Base-by-base conservation (phyloP, 2,329 filamentous ascomycete genomes). In the Xylaria sp. region DNA sequence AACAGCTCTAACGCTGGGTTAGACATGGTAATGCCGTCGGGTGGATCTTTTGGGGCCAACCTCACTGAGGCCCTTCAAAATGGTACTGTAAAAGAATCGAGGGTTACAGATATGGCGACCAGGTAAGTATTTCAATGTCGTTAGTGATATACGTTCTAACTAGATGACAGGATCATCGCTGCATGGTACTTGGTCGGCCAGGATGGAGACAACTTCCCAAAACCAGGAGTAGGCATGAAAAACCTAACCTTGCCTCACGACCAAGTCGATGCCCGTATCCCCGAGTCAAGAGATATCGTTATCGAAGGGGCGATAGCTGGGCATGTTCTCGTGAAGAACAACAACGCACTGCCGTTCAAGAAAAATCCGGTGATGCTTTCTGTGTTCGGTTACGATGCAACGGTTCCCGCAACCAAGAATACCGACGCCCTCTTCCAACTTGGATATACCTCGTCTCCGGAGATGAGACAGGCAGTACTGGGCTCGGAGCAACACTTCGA, bases 251-350 rank as follows among this genome's bases (percentile, higher is more conserved):
- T 74, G 25, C 78, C 78, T 0, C 81, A 84, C 29, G 68, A 76
- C 2, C 73, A 78, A 29, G 70, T 84, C 17, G 83, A 87, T 63
- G 85, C 82, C 0, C 78, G 81, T 3, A 76, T 82, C 58, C 74
- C 81, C 0, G 73, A 78, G 1, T 80, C 83, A 0, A 77, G 76
- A 44, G 68, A 73, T 0, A 74, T 78, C 0, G 73, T 85, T 1
- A 69, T 86, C 10, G 78, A 84, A 51, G 82, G 83, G 1, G 85
- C 85, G 0, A 78, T 85, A n/a, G 80, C 85, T 7, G 84, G 86
- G 4, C 91, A 90, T 52, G 90, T 93, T 25, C 80, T 96, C 0
- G 80, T 96, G 54, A 96, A 96, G 80, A 95, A 96, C 74, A 80
- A 83, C 46, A 80, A 80, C 7, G 78, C 82, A 0, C 77, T 94